Evolutionary conservation across 192 early-diverging fungal genomes (phyloP).

Genomic region (Oehlia diaphana): DNA sequence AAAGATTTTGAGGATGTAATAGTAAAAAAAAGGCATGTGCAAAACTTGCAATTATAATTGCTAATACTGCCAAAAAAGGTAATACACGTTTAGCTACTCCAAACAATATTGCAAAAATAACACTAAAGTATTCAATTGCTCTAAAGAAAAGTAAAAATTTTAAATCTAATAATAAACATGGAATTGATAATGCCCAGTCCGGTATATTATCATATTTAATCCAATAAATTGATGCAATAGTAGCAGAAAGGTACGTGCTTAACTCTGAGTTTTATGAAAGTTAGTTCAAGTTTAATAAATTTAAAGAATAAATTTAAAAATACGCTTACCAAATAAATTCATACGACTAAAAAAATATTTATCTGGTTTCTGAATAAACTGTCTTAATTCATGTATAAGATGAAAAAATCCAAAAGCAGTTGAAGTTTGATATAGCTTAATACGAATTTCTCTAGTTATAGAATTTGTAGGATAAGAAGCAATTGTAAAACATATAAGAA

Average conservation of each 20-base stretch:
- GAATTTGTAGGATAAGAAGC: neutral
- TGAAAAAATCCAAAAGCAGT: neutral
- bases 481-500: neutral
- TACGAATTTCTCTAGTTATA: neutral
- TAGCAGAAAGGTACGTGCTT: neutral
- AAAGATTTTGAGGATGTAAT: neutral
- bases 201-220: neutral
- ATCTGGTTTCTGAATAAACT: neutral
- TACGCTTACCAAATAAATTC: constrained; percentile 23
- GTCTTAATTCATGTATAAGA: constrained; percentile 6
- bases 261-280: neutral
- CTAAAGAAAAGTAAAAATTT: constrained; percentile 12
- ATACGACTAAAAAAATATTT: neutral
- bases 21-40: constrained; percentile 9
- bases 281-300: neutral
- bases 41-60: neutral
- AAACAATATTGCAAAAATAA: constrained; percentile 6
- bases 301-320: neutral
- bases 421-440: neutral
- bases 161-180: neutral
- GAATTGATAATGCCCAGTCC: neutral
- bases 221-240: neutral
- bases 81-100: constrained; percentile 12
- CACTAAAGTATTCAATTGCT: neutral
- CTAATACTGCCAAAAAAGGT: constrained; percentile 6